Evolutionary conservation across 2,329 filamentous ascomycete species (phyloP), one percentile per base, ranked within the genome.

Genomic region (Exophiala sp.): DNA sequence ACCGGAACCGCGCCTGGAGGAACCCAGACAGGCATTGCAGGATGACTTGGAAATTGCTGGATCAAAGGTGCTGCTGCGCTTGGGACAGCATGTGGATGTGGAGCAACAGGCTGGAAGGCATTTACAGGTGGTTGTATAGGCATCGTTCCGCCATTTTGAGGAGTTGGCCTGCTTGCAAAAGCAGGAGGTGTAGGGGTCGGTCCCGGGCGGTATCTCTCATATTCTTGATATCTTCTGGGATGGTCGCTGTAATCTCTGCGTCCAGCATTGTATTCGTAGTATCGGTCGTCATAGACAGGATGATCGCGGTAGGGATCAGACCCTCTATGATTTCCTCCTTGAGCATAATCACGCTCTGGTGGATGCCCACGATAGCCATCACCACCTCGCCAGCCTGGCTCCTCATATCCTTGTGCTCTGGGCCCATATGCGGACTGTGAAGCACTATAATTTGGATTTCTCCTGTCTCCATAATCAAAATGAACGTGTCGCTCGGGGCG

Each of bases 381-480:
- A 12, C 49, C 38, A 21, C 40, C 41, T 54, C 42, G 38, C 46
- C 46, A 56, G 36, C 16, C 36, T 10, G 24, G 16, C 38, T 32
- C 24, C 24, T 29, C 24, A 29, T 29, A 29, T 29, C 24, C 24
- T 8, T 8, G 24, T 29, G 24, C 24, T 29, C 24, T 29, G 24
- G 24, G 24, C 24, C 24, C 24, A 29, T 29, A 29, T 29, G 24
- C 24, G 24, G 24, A 29, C 24, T 29, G 24, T 29, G 24, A 29
- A 29, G 24, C 24, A 21, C 21, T 32, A 36, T 34, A 18, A 18
- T 51, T 34, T 18, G 20, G 39, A 7, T 40, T 40, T 45, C 43
- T 39, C 12, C 35, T 9, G 36, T 52, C 48, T 14, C 56, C 57
- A 34, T 57, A 54, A 36, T 59, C 59, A 34, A 61, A 61, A 29